Evolutionary conservation across 106 monocot species (phyloP).

Genomic region (Phalaenopsis equestris): DNA sequence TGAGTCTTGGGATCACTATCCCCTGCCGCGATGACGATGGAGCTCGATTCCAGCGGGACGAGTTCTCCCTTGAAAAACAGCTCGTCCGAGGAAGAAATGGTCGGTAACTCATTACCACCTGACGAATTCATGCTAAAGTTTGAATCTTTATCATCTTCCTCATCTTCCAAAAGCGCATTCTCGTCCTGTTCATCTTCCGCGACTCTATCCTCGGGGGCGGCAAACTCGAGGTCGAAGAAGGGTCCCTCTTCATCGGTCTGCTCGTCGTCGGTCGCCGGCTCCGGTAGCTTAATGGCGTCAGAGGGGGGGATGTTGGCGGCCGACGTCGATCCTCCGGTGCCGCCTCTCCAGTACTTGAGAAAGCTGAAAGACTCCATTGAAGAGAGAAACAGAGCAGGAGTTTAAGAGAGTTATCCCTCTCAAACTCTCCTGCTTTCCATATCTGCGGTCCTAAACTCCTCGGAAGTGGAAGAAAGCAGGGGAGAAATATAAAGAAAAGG

Average conservation of each 20-base stretch:
- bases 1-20: constrained; percentile 23
- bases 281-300: not conserved
- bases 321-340: not conserved
- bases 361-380: constrained; percentile 58
- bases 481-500: not conserved
- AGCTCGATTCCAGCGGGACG: constrained; percentile 26
- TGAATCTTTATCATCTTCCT: constrained; percentile 21
- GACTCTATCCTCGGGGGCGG: constrained; percentile 12
- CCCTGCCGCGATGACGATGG: constrained; percentile 5
- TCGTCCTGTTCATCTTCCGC: not conserved
- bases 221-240: constrained; percentile 67
- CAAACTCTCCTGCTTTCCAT: not conserved
- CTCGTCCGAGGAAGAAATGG: constrained; percentile 29
- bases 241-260: constrained; percentile 39
- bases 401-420: not conserved
- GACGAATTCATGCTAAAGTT: constrained; percentile 17
- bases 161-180: not conserved
- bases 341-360: constrained; percentile 3
- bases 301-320: not conserved
- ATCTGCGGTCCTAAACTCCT: not conserved
- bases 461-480: constrained; percentile 1
- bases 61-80: constrained; percentile 45
- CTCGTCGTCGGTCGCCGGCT: not conserved
- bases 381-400: constrained; percentile 13
- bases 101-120: not conserved